Base-by-base conservation (phyloP, 805 yeast genomes). In the Metschnikowia dekortorum region DNA sequence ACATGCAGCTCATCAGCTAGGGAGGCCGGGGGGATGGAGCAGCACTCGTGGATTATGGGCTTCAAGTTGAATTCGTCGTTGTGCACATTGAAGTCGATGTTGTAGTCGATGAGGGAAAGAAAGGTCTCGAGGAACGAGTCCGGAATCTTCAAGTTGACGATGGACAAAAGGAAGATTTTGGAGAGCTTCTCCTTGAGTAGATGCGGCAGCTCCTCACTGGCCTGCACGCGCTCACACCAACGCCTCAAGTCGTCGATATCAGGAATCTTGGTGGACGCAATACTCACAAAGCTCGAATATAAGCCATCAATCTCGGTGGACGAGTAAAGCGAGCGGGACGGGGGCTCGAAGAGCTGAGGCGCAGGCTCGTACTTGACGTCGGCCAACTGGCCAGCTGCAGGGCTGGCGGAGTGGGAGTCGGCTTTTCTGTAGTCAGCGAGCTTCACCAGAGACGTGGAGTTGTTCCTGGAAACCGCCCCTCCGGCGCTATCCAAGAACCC, bases 41-140 rank as follows among this genome's bases (percentile, higher is more conserved):
- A 73, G 53, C 78, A 71, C 61, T 89, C 90, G 63, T 92, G 97
- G 14, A 94, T 72, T 40, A 87, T 80, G 46, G 82, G 86, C 61
- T 89, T 81, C 54, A 85, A 70, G 58, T 72, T 71, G 61, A 71
- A 69, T 47, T 70, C 74, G 42, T 90, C 96, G 57, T 87, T 95
- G 18, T 78, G 76, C 47, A 80, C 79, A 2, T 76, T 66, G 39
- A 89, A 70, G 60, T 87, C 85, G 39, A 92, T 83, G 39, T 71
- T 67, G 51, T 67, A 67, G 48, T 69, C 55, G 32, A 73, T 71
- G 41, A 64, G 57, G 7, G 75, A 74, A 44, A 73, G 72, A 67
- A 75, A 85, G 38, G 74, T 74, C 61, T 75, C 73, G 66, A 79
- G 64, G 9, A 84, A 81, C 13, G 71, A 71, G 62, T 87, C 90